Evolutionary conservation across 148 eudicot species (phyloP), one percentile per base, ranked within the genome.

Genomic region (Hydrangea macrophylla): DNA sequence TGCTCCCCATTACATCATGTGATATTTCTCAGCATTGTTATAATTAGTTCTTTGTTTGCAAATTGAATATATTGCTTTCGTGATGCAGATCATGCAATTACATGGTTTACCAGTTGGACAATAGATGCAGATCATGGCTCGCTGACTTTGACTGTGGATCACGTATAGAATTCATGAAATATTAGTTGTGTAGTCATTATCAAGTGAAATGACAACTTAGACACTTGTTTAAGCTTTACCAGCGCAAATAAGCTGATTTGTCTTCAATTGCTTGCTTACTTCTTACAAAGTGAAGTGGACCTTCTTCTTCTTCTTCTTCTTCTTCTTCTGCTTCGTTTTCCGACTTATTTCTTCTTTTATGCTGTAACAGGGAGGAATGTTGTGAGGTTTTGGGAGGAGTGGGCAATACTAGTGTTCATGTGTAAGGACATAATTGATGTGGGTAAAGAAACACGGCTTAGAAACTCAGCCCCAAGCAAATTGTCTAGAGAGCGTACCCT

Each of bases 71-170:
- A 37, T 54, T 31, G 31, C 23, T 55, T 53, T 58, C 36, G 44
- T 26, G 31, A 42, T 74, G 80, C 87, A 93, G 98, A 86, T 82
- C 89, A 90, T 76, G 92, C 92, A 25, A 76, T 93, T n/a, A 83
- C 95, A 58, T 93, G 95, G 96, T 85, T 93, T 75, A 93, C 98
- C 48, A 93, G 98, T 79, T 93, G 98, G 98, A 92, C 95, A 51
- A 96, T 93, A 56, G 98, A 90, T 78, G 96, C 90, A 58, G 92
- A 90, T 72, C 98, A 90, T 76, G 79, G 86, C 62, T 83, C 92
- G n/a, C n/a, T n/a, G 25, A 5, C 37, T 44, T 69, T 65, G 79
- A 77, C 68, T 31, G 42, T 37, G 58, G 68, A 30, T 64, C 79
- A 10, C 71, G 61, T 68, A 31, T 68, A 15, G 67, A 70, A 27